Base-by-base conservation (phyloP, 441 rosid species). In the Eruca vesicaria region DNA sequence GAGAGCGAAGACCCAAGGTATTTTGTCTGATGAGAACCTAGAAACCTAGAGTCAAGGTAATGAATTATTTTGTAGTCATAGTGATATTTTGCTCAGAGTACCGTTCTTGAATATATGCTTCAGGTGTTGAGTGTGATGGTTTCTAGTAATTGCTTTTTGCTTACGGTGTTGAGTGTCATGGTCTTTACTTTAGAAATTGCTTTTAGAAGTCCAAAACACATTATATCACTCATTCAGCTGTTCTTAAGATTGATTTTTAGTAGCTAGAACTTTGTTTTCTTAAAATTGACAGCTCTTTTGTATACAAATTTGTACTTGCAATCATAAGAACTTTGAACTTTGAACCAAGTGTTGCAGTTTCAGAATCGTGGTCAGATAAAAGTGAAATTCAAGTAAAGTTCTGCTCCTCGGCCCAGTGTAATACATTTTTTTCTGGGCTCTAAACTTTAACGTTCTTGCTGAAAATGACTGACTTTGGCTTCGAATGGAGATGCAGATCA, bases 321-420 rank as follows among this genome's bases (percentile, higher is more conserved):
- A 43, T 58, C 76, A 66, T 68, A 8, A 12, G 3, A 41, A 43
- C 16, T 66, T 15, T 36, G 20, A 63, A 78, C 74, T 16, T 53
- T 20, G 96, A 80, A 68, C 81, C 82, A 79, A 84, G 60, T 28
- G 77, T 15, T 45, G 20, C 77, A 53, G 57, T 64, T 41, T 41
- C 48, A 41, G 48, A 77, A 80, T 41, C 48, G 6, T 9, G 48
- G 48, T 41, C 77, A 64, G 88, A 82, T 71, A 73, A 60, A 68
- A 83, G 80, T 74, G 81, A 85, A 61, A 73, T 81, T 79, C 87
- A 87, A 85, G 99, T 92, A 66, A 72, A 70, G 2, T 56, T 58
- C 74, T 66, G 55, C 66, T 55, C 19, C 64, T 16, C 29, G 19
- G n/a, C n/a, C n/a, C n/a, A n/a, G n/a, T 31, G 31, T 71, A 63